Base-by-base conservation (phyloP, 345 rosid genomes). In the Murraya koenigii region DNA sequence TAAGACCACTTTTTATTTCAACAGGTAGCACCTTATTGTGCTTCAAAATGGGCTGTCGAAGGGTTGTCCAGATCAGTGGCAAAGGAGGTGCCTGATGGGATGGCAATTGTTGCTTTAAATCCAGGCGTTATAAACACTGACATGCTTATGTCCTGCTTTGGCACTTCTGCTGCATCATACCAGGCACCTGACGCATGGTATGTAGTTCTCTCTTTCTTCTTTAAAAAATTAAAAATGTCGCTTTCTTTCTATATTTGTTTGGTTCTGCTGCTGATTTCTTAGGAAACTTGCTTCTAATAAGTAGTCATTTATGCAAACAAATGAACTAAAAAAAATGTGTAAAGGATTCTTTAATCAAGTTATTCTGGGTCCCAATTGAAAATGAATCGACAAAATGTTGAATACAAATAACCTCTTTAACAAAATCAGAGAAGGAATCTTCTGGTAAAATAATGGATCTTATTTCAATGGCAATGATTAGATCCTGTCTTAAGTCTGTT, bases 11-110 rank as follows among this genome's bases (percentile, higher is more conserved):
- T 28, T 59, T 39, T 35, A 44, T 56, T 23, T 32, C 9, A 64
- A 71, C 83, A 95, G 99, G 98, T 95, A 75, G 96, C 99, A 68
- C 99, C 99, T 66, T 95, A 95, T 87, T 95, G 98, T 85, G 98
- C 99, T 41, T 95, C 99, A 0, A 95, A 95, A 86, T 95, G 98
- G 99, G 99, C 99, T 7, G 83, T 95, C 15, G 99, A 95, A 86
- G 99, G 99, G 54, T 81, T 95, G 79, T 89, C 94, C 63, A 90
- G 93, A 82, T 88, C 99, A 41, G 99, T 95, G 69, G 99, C 99
- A 8, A 92, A 95, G 82, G 99, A 95, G 76, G 62, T 95, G 76
- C 95, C 87, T 23, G 95, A 88, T 61, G 99, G 98, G 77, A 89
- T 95, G 85, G 99, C 99, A 66, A 79, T 89, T 38, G 86, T 95